phyloP scores from a whole-genome alignment of 768 basidiomycete species.

The Boletus reticulatus region DNA sequence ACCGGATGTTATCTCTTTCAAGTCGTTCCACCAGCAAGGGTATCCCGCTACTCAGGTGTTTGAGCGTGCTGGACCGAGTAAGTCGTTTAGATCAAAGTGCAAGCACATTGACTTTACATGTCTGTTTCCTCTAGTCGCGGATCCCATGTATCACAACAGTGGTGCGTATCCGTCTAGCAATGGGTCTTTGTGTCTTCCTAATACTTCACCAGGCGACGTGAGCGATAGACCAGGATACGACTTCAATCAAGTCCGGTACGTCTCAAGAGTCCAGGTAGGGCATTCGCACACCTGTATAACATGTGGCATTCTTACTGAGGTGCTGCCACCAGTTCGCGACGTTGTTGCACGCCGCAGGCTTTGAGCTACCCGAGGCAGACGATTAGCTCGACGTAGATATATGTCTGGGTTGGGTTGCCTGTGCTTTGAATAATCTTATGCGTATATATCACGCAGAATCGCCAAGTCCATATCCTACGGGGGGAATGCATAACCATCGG shows the following conservation, averaged over 20 bases:
- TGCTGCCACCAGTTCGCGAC: conserved; percentile 54
- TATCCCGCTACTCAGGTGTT: conserved; percentile 88
- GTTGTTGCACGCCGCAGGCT: conserved; percentile 67
- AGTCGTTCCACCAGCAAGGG: conserved; percentile 82
- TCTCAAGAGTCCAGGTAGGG: conserved; percentile 83
- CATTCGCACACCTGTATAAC: background rate
- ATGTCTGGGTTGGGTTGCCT: too few relatives aligned
- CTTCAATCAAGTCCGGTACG: conserved; percentile 74
- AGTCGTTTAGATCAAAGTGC: conserved; percentile 7
- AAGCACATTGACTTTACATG: background rate
- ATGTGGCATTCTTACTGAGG: background rate
- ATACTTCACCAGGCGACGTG: conserved; percentile 55
- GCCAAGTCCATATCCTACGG: background rate
- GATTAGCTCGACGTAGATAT: background rate
- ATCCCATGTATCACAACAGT: conserved; percentile 89
- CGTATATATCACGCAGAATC: background rate
- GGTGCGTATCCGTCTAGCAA: conserved; percentile 37
- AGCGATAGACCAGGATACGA: conserved; percentile 81
- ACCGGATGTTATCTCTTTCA: background rate
- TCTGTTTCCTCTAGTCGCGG: conserved; percentile 51
- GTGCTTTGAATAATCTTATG: background rate
- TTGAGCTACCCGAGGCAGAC: conserved; percentile 33
- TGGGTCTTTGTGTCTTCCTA: background rate
- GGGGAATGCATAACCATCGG: too few relatives aligned
- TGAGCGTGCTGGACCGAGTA: conserved; percentile 77